Base-by-base conservation (phyloP, 169 alveolate genomes). In the Cryptosporidium bovis region DNA sequence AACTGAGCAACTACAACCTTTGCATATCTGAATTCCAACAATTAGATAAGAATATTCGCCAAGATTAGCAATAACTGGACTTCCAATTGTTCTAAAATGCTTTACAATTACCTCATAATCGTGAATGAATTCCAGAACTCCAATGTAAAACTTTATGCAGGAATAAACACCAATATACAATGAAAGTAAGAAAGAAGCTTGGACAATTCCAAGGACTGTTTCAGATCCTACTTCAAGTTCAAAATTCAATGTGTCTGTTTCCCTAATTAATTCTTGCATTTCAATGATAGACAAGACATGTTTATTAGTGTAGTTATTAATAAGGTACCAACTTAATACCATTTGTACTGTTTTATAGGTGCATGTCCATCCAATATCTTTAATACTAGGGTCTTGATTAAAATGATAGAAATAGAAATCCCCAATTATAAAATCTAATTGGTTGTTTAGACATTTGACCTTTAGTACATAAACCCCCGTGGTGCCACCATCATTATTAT, bases 191-290 rank as follows among this genome's bases (percentile, higher is more conserved):
- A 90, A 91, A 2, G 94, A 92, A 33, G 92, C 90, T 68, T 92
- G 94, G 16, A 92, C 93, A 8, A 94, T 92, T 44, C 95, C 95
- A 29, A 92, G 91, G 94, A 93, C 91, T n/a, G 83, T 92, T n/a
- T 82, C 46, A 53, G 94, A 90, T 68, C 85, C 90, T 29, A 82
- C 46, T 66, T 82, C 51, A 18, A 82, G 68, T 24, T 64, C 34
- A 20, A 40, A 31, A 64, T 65, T 60, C 24, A 94, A 83, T 18
- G 87, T 82, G 83, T 92, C 95, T 62, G 65, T 82, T 16, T 91
- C 82, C 46, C 83, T 71, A 55, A 92, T 34, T 58, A 89, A 71
- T 40, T 64, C 66, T 51, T 92, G 95, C 3, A 92, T 92, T 62
- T 68, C 90, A 27, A 48, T 64, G 58, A 90, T 90, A 29, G 85